Evolutionary conservation across 1,139 yeast species (phyloP).

Genomic region (Debaryomyces fabryi): DNA sequence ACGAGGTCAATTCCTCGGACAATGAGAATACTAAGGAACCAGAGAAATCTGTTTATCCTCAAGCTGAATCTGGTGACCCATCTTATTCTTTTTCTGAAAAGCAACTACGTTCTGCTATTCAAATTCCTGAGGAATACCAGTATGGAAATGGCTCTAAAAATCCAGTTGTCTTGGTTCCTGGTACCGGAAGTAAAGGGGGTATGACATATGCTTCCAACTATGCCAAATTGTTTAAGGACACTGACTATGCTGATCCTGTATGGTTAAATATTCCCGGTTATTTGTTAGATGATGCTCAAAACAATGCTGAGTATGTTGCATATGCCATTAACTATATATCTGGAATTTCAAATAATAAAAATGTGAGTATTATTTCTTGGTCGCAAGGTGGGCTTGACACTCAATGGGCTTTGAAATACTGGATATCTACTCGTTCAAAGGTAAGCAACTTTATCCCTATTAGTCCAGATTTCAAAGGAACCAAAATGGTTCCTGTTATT

Average conservation of each 20-base stretch:
- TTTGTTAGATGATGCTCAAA: conserved; percentile 5
- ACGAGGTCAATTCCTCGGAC: not conserved
- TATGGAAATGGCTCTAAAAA: conserved; percentile 1
- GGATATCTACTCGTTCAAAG: conserved; percentile 8
- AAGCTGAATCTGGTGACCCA: conserved; percentile 5
- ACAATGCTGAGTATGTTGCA: conserved; percentile 9
- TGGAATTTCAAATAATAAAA: conserved; percentile 4
- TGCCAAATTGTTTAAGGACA: conserved; percentile 1
- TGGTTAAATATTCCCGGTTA: conserved; percentile 5
- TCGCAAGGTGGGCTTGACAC: conserved; percentile 8
- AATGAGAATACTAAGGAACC: conserved; percentile 6
- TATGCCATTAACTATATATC: conserved; percentile 8
- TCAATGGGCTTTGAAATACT: conserved; percentile 7
- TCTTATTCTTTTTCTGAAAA: conserved; percentile 1
- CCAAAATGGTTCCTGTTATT: conserved; percentile 1
- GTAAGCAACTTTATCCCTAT: conserved; percentile 8
- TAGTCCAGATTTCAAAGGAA: conserved; percentile 9
- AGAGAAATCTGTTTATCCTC: conserved; percentile 2
- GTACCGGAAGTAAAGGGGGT: conserved; percentile 7
- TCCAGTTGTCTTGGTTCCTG: conserved; percentile 6
- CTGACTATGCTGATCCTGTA: conserved; percentile 2
- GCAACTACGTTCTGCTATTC: conserved; percentile 3
- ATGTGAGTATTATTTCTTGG: conserved; percentile 7
- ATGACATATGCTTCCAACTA: conserved; percentile 5
- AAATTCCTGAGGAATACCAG: conserved; percentile 4